These are phyloP conservation scores for Rubroboletus pulcherrimus DNA, from an alignment of 768 basidiomycete genomes.

Conservation along the genomic window DNA sequence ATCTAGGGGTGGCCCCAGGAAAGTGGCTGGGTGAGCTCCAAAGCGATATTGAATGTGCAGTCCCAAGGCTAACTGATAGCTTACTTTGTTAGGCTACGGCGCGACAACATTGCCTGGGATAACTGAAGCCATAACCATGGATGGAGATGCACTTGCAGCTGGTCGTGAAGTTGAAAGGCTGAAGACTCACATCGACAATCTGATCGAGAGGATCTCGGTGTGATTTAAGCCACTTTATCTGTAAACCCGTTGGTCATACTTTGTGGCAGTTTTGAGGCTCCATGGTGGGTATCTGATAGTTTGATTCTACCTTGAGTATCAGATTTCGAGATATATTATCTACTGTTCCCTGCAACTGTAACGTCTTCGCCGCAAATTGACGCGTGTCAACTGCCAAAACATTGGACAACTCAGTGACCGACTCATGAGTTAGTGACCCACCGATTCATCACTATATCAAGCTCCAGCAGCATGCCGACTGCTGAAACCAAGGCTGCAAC, in stretches of 20 bases:
- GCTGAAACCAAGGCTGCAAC: background rate
- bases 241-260: background rate
- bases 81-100: slow-evolving; percentile 58
- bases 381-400: background rate
- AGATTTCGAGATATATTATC: background rate
- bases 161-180: slow-evolving; percentile 61
- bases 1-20: slow-evolving; percentile 88
- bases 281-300: background rate
- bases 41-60: background rate
- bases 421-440: background rate
- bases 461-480: slow-evolving; percentile 4
- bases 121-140: slow-evolving; percentile 73
- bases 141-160: slow-evolving; percentile 61
- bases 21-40: slow-evolving; percentile 67
- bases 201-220: slow-evolving; percentile 35
- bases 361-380: background rate
- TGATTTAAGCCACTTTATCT: slow-evolving; percentile 8
- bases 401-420: background rate
- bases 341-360: background rate
- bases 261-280: background rate
- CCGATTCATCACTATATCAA: background rate
- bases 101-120: slow-evolving; percentile 83
- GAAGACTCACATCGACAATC: slow-evolving; percentile 45
- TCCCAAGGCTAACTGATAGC: background rate
- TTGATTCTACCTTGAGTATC: background rate